Evolutionary conservation across 352 stramenopile genomes (phyloP).

Genomic region (Phytopythium cucurbitacearum): DNA sequence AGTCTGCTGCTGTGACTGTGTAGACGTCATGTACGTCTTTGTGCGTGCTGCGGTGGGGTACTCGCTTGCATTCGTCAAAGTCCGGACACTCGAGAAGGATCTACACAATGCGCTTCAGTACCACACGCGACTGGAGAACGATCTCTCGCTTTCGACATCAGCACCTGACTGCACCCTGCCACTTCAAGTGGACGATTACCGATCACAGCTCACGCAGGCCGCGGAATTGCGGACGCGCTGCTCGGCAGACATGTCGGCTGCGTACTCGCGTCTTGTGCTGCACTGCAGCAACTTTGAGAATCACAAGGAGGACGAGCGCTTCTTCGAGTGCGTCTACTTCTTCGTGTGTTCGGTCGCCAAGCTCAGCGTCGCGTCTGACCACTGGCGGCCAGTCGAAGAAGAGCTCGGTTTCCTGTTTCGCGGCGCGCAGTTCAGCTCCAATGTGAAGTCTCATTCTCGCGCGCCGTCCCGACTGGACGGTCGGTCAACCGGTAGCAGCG

Average conservation of each 20-base stretch:
- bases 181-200: slow-evolving; percentile 16
- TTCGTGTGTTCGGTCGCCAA: slow-evolving; percentile 75
- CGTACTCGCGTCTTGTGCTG: slow-evolving; percentile 66
- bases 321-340: slow-evolving; percentile 82
- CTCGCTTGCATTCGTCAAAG: slow-evolving; percentile 52
- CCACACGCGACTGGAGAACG: slow-evolving; percentile 17
- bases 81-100: slow-evolving; percentile 48
- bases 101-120: slow-evolving; percentile 19
- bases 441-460: slow-evolving; percentile 41
- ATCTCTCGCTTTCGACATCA: neutral
- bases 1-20: neutral
- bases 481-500: too few relatives aligned
- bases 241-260: slow-evolving; percentile 33
- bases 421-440: slow-evolving; percentile 63
- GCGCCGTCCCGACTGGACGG: slow-evolving; percentile 13
- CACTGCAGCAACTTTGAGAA: slow-evolving; percentile 84
- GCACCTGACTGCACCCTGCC: slow-evolving; percentile 4
- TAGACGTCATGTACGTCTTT: slow-evolving; percentile 75
- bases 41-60: slow-evolving; percentile 64
- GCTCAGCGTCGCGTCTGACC: slow-evolving; percentile 40
- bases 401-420: slow-evolving; percentile 75
- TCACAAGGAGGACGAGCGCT: slow-evolving; percentile 76
- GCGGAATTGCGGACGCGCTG: slow-evolving; percentile 25
- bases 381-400: slow-evolving; percentile 61
- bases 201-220: slow-evolving; percentile 20